Evolutionary conservation across 441 rosid species (phyloP).

Genomic region (Eugenia klotzschiana): DNA sequence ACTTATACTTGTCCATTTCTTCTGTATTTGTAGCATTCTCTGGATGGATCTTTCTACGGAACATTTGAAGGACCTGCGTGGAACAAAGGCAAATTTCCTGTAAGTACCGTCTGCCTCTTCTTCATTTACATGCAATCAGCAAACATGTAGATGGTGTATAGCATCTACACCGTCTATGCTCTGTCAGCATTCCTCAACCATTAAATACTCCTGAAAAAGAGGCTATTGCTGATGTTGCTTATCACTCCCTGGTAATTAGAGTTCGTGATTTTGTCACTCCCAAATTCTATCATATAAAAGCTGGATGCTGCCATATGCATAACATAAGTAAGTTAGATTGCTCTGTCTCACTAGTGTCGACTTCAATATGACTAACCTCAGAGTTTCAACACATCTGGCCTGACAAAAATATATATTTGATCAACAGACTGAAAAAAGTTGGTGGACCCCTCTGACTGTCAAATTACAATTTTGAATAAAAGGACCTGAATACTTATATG

Average conservation of each 20-base stretch:
- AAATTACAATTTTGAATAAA: neutral
- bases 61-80: conserved; percentile 54
- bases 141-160: neutral
- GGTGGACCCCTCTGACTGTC: neutral
- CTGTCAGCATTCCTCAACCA: neutral
- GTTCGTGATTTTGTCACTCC: neutral
- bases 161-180: neutral
- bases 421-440: neutral
- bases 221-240: neutral
- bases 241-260: neutral
- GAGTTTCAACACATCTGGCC: neutral
- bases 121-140: neutral
- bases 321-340: neutral
- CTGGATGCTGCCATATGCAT: neutral
- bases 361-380: neutral
- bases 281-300: neutral
- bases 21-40: conserved; percentile 28
- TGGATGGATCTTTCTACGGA: conserved; percentile 69
- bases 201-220: neutral
- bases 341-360: neutral
- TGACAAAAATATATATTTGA: no score
- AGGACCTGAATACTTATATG: neutral
- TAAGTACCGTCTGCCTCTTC: neutral
- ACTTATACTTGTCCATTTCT: conserved; percentile 3
- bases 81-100: conserved; percentile 7